phyloP scores from a whole-genome alignment of 768 basidiomycete species.

The Boletus sp. region DNA sequence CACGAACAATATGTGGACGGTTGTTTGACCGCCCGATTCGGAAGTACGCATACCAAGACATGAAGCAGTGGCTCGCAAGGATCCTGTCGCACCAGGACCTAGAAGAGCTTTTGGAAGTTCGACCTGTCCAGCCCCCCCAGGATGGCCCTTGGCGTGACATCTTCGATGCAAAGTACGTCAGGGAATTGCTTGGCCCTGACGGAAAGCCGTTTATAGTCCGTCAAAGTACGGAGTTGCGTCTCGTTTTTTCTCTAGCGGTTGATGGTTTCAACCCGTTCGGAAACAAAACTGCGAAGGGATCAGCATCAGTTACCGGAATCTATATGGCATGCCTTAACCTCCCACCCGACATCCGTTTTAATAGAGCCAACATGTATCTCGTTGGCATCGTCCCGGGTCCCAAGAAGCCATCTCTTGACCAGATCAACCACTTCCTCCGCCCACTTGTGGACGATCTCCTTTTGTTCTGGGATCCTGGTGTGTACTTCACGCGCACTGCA shows the following conservation, averaged over 20 bases:
- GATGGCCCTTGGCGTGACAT: neutral
- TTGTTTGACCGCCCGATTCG: neutral
- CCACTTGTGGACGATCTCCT: neutral
- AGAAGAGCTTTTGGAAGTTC: neutral
- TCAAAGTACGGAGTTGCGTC: neutral
- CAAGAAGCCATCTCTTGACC: neutral
- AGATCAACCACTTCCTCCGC: neutral
- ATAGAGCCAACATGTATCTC: neutral
- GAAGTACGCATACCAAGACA: neutral
- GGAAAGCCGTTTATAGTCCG: neutral
- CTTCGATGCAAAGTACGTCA: neutral
- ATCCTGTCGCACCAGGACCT: neutral
- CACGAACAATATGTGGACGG: neutral
- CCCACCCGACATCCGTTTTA: neutral
- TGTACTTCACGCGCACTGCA: neutral
- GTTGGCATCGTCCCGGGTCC: neutral
- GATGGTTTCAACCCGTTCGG: neutral
- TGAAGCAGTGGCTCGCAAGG: neutral
- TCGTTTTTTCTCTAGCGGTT: neutral
- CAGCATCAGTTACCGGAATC: neutral
- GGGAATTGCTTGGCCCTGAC: neutral
- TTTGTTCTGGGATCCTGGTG: neutral
- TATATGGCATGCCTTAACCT: neutral
- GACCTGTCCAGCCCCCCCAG: neutral
- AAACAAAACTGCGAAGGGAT: neutral